Conservation (phyloP, 352 stramenopile species). For the Phytophthora foliorum region DNA sequence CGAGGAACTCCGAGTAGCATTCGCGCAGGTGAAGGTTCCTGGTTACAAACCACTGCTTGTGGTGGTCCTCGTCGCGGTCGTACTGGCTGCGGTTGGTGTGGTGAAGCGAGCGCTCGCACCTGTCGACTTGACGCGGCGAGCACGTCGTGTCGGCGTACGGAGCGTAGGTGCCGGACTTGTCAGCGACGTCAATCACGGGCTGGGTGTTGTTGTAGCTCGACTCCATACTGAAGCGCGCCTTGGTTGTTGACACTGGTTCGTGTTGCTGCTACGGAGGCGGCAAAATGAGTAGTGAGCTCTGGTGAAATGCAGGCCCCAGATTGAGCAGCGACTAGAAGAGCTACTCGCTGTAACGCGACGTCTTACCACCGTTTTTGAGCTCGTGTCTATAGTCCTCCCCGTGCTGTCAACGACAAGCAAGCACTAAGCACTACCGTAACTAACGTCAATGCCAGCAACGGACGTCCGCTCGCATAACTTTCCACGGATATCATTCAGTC, state of each 20-base stretch:
- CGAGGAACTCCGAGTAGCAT: constrained; percentile 58
- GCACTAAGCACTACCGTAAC: no score
- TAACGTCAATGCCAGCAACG: neutral
- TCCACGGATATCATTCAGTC: no score
- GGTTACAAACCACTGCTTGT: constrained; percentile 36
- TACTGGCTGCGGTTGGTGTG: constrained; percentile 46
- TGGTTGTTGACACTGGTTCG: constrained; percentile 1
- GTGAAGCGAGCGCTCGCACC: constrained; percentile 41
- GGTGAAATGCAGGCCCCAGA: neutral
- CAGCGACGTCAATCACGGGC: constrained; percentile 35
- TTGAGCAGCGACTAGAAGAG: neutral
- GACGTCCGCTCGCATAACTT: neutral
- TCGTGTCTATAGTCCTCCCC: neutral
- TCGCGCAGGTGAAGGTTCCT: constrained; percentile 43
- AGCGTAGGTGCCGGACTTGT: constrained; percentile 40
- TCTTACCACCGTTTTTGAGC: neutral
- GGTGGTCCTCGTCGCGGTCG: constrained; percentile 24
- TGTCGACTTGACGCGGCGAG: constrained; percentile 24
- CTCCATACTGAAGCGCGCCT: constrained; percentile 28
- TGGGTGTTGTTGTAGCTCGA: constrained; percentile 27
- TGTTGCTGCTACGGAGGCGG: constrained; percentile 9
- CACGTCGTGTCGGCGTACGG: constrained; percentile 34
- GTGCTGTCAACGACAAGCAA: neutral
- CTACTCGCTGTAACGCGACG: constrained; percentile 1
- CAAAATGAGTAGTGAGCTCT: constrained; percentile 22